These are phyloP conservation scores for Zygoascus meyerae DNA, from an alignment of 1,139 yeast species.

Conservation along the genomic window DNA sequence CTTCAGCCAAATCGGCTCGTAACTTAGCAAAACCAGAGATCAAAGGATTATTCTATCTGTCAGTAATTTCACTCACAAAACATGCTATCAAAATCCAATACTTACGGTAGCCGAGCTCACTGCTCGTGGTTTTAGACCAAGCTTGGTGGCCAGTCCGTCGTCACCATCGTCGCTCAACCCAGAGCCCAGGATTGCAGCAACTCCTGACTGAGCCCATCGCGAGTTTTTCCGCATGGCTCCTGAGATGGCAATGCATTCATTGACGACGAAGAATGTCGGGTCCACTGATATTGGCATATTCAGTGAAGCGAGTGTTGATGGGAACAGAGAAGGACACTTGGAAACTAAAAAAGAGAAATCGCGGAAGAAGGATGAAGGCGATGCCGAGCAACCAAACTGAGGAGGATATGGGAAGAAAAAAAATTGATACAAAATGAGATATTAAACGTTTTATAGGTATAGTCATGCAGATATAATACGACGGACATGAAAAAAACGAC, in stretches of 20 bases:
- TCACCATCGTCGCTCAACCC: conserved; percentile 34
- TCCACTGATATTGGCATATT: conserved; percentile 45
- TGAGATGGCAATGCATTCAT: conserved; percentile 81
- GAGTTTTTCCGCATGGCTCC: conserved; percentile 88
- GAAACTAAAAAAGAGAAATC: neutral
- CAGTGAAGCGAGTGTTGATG: too few species aligned
- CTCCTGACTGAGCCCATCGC: conserved; percentile 79
- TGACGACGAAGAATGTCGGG: conserved; percentile 76
- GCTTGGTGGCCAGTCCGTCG: conserved; percentile 25
- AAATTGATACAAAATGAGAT: neutral
- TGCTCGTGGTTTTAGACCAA: conserved; percentile 15
- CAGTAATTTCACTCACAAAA: neutral
- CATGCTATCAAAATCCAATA: neutral
- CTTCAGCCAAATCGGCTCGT: conserved; percentile 60
- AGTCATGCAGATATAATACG: neutral
- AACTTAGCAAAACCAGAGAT: conserved; percentile 77
- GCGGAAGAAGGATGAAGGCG: neutral
- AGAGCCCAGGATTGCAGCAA: conserved; percentile 66
- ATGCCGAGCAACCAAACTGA: neutral
- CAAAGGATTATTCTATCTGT: conserved; percentile 50
- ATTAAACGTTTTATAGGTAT: neutral
- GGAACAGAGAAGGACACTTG: conserved; percentile 4
- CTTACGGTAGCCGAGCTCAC: conserved; percentile 14
- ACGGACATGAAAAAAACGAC: neutral
- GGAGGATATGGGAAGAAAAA: neutral